Percentiles rank a stretch among this genome's conserved stretches.
Conservation (phyloP, 1,284 basidiomycete genomes). For the Ceratobasidium papillatum region DNA sequence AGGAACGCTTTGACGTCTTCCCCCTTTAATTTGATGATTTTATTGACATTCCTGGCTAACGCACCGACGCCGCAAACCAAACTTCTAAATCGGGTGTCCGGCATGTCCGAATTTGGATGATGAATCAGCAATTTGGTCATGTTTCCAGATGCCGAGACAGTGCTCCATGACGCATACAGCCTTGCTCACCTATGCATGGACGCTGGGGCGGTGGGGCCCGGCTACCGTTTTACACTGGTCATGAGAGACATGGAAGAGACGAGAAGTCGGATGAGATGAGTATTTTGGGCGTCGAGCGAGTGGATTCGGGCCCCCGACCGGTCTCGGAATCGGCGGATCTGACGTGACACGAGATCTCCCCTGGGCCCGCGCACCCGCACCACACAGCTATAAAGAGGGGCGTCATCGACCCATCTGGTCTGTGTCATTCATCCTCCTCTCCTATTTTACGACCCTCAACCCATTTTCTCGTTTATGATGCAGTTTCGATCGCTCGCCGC, state of each 20-base stretch:
- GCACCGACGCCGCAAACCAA: neutral
- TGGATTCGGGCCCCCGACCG: conserved; percentile 8
- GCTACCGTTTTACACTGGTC: neutral
- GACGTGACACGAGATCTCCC: conserved; percentile 31
- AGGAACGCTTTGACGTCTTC: neutral
- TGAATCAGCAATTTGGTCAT: neutral
- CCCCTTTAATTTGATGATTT: neutral
- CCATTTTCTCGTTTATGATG: conserved; percentile 17
- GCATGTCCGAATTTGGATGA: neutral
- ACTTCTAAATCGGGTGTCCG: neutral
- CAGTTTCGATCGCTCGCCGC: conserved; percentile 4
- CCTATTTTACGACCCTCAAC: conserved; percentile 2
- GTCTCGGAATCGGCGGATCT: conserved; percentile 28
- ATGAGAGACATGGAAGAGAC: conserved; percentile 8
- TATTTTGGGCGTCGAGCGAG: conserved; percentile 12
- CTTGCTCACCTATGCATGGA: neutral
- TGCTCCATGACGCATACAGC: conserved; percentile 8
- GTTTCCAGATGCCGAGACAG: conserved; percentile 1
- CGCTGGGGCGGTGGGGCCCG: conserved; percentile 17
- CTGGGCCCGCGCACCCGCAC: neutral
- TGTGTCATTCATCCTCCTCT: neutral
- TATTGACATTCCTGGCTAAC: neutral
- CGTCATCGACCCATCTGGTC: neutral
- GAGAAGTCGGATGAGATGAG: conserved; percentile 6
- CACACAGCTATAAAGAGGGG: conserved; percentile 12